phyloP scores from a whole-genome alignment of 108 stramenopile species.

The Cyclotella kingstonii region DNA sequence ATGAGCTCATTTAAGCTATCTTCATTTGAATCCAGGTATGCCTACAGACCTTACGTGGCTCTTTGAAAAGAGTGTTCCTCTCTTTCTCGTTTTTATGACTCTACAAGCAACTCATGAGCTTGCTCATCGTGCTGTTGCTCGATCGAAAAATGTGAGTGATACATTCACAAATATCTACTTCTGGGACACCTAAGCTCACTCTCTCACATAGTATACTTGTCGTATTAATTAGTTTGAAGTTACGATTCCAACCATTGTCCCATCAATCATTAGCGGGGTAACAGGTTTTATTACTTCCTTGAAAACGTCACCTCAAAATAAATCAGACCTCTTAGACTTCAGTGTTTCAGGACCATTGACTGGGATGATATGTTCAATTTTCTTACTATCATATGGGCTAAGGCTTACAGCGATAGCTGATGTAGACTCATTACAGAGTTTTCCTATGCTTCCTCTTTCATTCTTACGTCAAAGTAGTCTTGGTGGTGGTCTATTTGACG shows the following conservation, averaged over 20 bases:
- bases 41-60: conserved; percentile 65
- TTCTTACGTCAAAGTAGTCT: conserved; percentile 75
- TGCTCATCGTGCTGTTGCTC: conserved; percentile 58
- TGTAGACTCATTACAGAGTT: conserved; percentile 38
- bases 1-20: not conserved
- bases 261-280: conserved; percentile 73
- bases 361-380: conserved; percentile 64
- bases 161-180: too few relatives aligned
- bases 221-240: conserved; percentile 41
- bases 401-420: conserved; percentile 57
- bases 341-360: conserved; percentile 68
- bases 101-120: conserved; percentile 65
- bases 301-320: conserved; percentile 68
- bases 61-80: conserved; percentile 68
- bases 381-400: conserved; percentile 55
- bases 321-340: conserved; percentile 75
- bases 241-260: conserved; percentile 74
- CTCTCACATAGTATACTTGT: not conserved
- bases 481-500: conserved; percentile 74
- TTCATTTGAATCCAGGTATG: conserved; percentile 26
- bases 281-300: conserved; percentile 71
- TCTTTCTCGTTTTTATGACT: conserved; percentile 68
- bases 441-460: conserved; percentile 70
- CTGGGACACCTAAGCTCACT: too few relatives aligned
- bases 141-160: conserved; percentile 50